These are phyloP conservation scores for Corymbia calophylla DNA, from an alignment of 441 rosid genomes.

Conservation along the genomic window DNA sequence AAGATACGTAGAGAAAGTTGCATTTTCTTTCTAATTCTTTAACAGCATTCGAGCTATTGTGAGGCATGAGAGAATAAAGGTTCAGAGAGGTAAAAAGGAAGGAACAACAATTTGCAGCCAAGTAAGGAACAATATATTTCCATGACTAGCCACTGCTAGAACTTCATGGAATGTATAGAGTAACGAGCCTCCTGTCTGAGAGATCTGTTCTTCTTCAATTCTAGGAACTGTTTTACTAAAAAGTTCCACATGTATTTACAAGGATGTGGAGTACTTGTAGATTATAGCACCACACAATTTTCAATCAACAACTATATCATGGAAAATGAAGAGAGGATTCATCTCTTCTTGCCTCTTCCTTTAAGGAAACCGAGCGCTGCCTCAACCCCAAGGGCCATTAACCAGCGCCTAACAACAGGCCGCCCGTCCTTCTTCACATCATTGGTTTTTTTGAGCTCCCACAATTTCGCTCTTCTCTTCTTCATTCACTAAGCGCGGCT, in stretches of 20 bases:
- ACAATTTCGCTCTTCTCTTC: background rate
- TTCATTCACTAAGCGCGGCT: background rate
- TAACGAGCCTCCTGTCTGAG: background rate
- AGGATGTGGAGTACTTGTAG: too few relatives aligned
- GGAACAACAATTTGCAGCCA: background rate
- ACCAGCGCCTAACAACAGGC: background rate
- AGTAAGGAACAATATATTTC: background rate
- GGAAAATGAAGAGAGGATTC: background rate
- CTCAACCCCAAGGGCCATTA: background rate
- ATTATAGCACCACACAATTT: background rate
- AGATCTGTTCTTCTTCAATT: background rate
- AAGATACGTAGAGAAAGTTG: background rate
- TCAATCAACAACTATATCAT: too few relatives aligned
- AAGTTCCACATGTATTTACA: background rate
- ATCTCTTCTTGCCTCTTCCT: too few relatives aligned
- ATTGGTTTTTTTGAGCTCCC: background rate
- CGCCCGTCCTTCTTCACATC: background rate
- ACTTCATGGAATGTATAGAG: background rate
- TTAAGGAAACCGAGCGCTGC: background rate
- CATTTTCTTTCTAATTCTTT: background rate
- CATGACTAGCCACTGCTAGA: background rate
- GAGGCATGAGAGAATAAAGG: background rate
- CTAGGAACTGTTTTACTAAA: background rate
- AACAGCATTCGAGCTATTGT: background rate
- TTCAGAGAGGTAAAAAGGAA: background rate